A percentile compares a stretch with the other conserved stretches of the same genome.
Conservation (phyloP, 257 asterid genomes). For the Solanum virginianum region DNA sequence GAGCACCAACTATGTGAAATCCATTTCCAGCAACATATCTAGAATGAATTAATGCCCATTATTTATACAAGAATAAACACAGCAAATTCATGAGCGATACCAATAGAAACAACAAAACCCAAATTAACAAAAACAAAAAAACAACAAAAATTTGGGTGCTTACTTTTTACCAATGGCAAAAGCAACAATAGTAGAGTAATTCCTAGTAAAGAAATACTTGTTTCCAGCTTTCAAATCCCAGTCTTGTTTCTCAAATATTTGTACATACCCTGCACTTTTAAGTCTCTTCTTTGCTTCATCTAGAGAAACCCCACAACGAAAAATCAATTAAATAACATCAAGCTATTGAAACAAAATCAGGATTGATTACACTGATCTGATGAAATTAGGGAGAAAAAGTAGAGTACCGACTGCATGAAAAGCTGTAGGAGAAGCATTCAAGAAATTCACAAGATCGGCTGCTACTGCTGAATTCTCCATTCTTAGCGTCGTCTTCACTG, state of each 20-base stretch:
- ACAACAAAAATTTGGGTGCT: background rate
- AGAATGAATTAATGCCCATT: background rate
- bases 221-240: constrained; percentile 82
- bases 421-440: constrained; percentile 92
- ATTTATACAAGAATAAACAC: background rate
- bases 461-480: constrained; percentile 55
- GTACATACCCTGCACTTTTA: constrained; percentile 62
- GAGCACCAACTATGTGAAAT: constrained; percentile 82
- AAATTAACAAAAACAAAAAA: background rate
- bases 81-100: background rate
- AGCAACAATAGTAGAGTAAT: constrained; percentile 83
- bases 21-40: constrained; percentile 89
- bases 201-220: constrained; percentile 88
- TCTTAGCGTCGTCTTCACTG: background rate
- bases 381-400: background rate
- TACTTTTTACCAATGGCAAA: constrained; percentile 92
- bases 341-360: background rate
- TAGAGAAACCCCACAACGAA: constrained; percentile 7
- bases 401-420: constrained; percentile 88
- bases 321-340: background rate
- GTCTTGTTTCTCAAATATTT: constrained; percentile 68
- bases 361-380: background rate
- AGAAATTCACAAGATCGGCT: constrained; percentile 61
- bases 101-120: background rate
- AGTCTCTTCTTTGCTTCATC: constrained; percentile 73